phyloP scores from a whole-genome alignment of 108 stramenopile species.

The Discostella pseudostelligera region DNA sequence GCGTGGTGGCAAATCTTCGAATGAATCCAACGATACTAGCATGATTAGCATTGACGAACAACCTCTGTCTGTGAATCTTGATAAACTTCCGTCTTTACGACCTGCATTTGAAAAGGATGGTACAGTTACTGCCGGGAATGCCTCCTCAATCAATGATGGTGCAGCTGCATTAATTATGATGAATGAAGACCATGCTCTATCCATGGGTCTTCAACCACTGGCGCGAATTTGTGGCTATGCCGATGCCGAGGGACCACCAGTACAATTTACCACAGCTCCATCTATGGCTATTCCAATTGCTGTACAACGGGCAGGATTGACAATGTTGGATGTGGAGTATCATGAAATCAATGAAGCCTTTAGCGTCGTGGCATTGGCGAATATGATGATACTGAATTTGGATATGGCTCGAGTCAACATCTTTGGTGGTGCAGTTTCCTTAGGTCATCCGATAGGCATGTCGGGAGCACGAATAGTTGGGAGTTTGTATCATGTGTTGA shows the following conservation, averaged over 20 bases:
- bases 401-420: slow-evolving; percentile 86
- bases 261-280: slow-evolving; percentile 93
- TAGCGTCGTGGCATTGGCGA: slow-evolving; percentile 92
- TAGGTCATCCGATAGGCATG: slow-evolving; percentile 97
- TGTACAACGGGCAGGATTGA: slow-evolving; percentile 72
- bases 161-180: slow-evolving; percentile 92
- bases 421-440: slow-evolving; percentile 91
- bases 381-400: slow-evolving; percentile 81
- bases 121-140: slow-evolving; percentile 97
- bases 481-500: slow-evolving; percentile 80
- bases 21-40: slow-evolving; percentile 29
- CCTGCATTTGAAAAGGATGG: slow-evolving; percentile 92
- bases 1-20: slow-evolving; percentile 49
- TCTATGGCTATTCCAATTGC: slow-evolving; percentile 90
- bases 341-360: slow-evolving; percentile 99
- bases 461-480: slow-evolving; percentile 93
- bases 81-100: slow-evolving; percentile 66
- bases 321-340: slow-evolving; percentile 82
- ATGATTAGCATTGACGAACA: slow-evolving; percentile 85
- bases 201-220: slow-evolving; percentile 70
- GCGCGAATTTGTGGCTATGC: slow-evolving; percentile 86
- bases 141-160: slow-evolving; percentile 95
- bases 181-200: slow-evolving; percentile 67
- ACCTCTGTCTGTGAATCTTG: slow-evolving; percentile 67
- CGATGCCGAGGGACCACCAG: slow-evolving; percentile 86